phyloP scores from a whole-genome alignment of 495 filamentous ascomycete genomes.

The Bacidia gigantensis region DNA sequence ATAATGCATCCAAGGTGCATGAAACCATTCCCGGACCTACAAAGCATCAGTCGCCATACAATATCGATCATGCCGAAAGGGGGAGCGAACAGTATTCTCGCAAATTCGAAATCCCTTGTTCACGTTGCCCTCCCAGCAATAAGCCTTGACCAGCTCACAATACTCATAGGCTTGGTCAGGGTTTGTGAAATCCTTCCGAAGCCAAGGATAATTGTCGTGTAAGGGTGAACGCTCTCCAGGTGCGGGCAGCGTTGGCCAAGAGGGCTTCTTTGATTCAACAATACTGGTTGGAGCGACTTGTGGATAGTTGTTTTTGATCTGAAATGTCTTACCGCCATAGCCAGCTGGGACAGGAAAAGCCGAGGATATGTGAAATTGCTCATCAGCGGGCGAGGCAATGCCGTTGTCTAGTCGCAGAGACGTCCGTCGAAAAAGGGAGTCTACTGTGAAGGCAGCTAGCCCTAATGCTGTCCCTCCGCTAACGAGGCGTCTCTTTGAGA shows the following conservation, averaged over 20 bases:
- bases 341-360: too few species aligned
- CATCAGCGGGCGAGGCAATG: too few species aligned
- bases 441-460: too few species aligned
- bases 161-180: not conserved
- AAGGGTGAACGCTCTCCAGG: not conserved
- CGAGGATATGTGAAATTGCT: too few species aligned
- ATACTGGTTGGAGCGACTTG: not conserved
- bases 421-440: too few species aligned
- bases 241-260: not conserved
- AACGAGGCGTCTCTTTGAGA: too few species aligned
- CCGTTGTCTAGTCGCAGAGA: too few species aligned
- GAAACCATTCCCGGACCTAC: slow-evolving; percentile 1
- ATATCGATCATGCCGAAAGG: not conserved
- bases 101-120: not conserved
- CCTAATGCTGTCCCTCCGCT: too few species aligned
- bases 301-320: not conserved
- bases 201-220: not conserved
- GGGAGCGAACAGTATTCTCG: not conserved
- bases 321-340: not conserved
- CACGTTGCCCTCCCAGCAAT: slow-evolving; percentile 7
- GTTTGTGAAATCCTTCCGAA: slow-evolving; percentile 1
- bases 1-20: slow-evolving; percentile 5
- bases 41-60: not conserved
- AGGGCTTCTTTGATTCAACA: not conserved
- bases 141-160: slow-evolving; percentile 3